These are phyloP conservation scores for Xylaria sp. DNA, from an alignment of 2,329 filamentous ascomycete genomes.

Conservation along the genomic window DNA sequence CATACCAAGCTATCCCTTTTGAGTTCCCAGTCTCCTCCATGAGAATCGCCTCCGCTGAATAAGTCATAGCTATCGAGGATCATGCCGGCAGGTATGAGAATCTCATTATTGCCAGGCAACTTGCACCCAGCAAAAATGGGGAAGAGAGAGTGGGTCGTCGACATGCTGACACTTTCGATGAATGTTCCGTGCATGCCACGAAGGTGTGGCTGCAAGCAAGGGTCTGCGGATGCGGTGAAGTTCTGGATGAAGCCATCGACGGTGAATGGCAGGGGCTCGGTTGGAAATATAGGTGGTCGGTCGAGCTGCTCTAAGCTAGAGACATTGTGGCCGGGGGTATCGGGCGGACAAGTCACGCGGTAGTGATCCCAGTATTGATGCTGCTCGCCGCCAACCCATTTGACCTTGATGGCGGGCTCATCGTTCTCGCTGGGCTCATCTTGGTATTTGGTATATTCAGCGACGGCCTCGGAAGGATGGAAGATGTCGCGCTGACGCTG, in stretches of 20 bases:
- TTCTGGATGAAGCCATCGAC: slow-evolving; percentile 65
- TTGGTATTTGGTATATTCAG: slow-evolving; percentile 56
- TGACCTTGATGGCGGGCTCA: slow-evolving; percentile 27
- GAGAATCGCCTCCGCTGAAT: slow-evolving; percentile 65
- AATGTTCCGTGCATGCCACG: slow-evolving; percentile 67
- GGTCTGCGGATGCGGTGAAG: slow-evolving; percentile 68
- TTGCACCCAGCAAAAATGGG: slow-evolving; percentile 73
- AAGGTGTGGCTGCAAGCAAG: slow-evolving; percentile 67
- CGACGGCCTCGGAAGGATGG: slow-evolving; percentile 57
- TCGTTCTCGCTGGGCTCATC: slow-evolving; percentile 42
- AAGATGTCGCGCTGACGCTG: slow-evolving; percentile 56
- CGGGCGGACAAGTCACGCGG: slow-evolving; percentile 66
- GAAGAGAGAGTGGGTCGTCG: slow-evolving; percentile 64
- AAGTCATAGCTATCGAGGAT: slow-evolving; percentile 67
- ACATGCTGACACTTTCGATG: slow-evolving; percentile 63
- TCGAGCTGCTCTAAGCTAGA: slow-evolving; percentile 35
- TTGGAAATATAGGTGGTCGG: slow-evolving; percentile 40
- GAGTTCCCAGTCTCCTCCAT: slow-evolving; percentile 66
- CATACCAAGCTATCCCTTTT: slow-evolving; percentile 69
- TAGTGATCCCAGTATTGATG: slow-evolving; percentile 69
- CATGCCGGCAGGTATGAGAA: slow-evolving; percentile 72
- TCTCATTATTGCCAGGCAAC: slow-evolving; percentile 71
- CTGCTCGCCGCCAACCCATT: slow-evolving; percentile 50
- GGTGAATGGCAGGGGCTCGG: slow-evolving; percentile 51
- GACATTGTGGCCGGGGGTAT: slow-evolving; percentile 59